A percentile compares a stretch with the other conserved stretches of the same genome.
Conservation (phyloP, 768 basidiomycete species). For the Trametes sanguinea region DNA sequence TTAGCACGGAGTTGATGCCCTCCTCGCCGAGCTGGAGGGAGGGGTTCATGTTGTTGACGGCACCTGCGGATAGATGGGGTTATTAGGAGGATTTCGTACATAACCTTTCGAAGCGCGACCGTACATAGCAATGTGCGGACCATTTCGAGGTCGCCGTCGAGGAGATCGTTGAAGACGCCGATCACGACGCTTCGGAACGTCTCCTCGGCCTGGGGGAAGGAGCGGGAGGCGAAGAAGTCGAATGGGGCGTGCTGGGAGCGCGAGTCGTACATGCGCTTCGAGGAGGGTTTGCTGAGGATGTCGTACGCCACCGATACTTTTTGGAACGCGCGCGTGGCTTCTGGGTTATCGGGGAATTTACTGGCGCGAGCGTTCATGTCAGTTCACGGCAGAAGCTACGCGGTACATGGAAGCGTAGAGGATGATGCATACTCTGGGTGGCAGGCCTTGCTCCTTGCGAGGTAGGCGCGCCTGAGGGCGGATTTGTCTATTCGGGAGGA, state of each 20-base stretch:
- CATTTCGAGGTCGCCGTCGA: slow-evolving; percentile 87
- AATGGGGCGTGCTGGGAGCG: slow-evolving; percentile 45
- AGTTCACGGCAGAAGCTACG: neutral
- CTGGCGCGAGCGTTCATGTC: slow-evolving; percentile 38
- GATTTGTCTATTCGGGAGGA: slow-evolving; percentile 55
- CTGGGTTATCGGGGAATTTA: slow-evolving; percentile 76
- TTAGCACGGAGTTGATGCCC: slow-evolving; percentile 73
- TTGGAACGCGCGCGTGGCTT: slow-evolving; percentile 84
- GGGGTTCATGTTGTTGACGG: slow-evolving; percentile 80
- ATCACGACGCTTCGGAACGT: slow-evolving; percentile 76
- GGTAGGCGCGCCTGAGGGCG: slow-evolving; percentile 72
- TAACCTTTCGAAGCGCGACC: neutral
- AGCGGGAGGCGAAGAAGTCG: slow-evolving; percentile 56
- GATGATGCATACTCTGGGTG: slow-evolving; percentile 79
- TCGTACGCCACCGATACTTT: slow-evolving; percentile 84
- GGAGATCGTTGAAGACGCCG: slow-evolving; percentile 76
- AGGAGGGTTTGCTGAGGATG: slow-evolving; percentile 72
- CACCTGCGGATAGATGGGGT: slow-evolving; percentile 43
- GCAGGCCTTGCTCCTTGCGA: slow-evolving; percentile 71
- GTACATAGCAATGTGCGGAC: slow-evolving; percentile 72
- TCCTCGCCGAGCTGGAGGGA: slow-evolving; percentile 77
- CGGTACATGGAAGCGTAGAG: neutral
- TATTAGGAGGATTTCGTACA: neutral
- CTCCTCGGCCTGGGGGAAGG: slow-evolving; percentile 67
- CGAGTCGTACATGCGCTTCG: slow-evolving; percentile 68